Conservation (phyloP, 257 asterid species). For the Cordia subcordata region DNA sequence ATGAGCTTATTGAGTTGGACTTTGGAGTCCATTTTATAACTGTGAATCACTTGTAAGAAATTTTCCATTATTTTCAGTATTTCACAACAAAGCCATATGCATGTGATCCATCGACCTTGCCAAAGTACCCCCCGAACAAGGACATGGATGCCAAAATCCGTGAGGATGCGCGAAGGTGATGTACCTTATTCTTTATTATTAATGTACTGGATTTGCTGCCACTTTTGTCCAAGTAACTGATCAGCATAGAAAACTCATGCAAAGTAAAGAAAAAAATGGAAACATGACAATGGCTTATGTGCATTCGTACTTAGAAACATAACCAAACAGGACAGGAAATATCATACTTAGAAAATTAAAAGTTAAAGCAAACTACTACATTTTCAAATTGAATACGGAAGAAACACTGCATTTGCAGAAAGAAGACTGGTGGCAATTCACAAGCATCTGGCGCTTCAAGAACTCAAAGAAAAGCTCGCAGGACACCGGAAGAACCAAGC, state of each 20-base stretch:
- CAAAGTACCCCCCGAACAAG: constrained; percentile 82
- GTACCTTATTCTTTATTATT: not conserved
- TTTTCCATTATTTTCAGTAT: constrained; percentile 37
- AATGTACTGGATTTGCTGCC: too few species aligned
- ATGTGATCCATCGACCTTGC: constrained; percentile 79
- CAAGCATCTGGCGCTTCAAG: constrained; percentile 33
- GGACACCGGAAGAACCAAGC: constrained; percentile 45
- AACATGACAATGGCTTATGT: too few species aligned
- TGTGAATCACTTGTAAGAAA: not conserved
- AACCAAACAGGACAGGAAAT: too few species aligned
- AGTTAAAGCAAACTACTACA: too few species aligned
- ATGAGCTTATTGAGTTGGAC: too few species aligned
- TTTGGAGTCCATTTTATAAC: too few species aligned
- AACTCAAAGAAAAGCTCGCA: constrained; percentile 50
- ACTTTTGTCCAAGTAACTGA: too few species aligned
- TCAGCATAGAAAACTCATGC: too few species aligned
- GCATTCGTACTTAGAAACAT: too few species aligned
- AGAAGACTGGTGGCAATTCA: constrained; percentile 35
- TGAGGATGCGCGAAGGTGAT: constrained; percentile 64
- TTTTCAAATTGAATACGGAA: not conserved
- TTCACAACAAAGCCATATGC: constrained; percentile 69
- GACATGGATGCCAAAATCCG: constrained; percentile 91
- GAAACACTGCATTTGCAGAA: constrained; percentile 35
- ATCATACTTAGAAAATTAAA: too few species aligned
- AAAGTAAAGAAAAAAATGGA: too few species aligned